Percentiles rank a stretch among this genome's conserved stretches.
These are phyloP conservation scores for Tilletia walkeri DNA, from an alignment of 1,284 basidiomycete genomes.

Conservation along the genomic window DNA sequence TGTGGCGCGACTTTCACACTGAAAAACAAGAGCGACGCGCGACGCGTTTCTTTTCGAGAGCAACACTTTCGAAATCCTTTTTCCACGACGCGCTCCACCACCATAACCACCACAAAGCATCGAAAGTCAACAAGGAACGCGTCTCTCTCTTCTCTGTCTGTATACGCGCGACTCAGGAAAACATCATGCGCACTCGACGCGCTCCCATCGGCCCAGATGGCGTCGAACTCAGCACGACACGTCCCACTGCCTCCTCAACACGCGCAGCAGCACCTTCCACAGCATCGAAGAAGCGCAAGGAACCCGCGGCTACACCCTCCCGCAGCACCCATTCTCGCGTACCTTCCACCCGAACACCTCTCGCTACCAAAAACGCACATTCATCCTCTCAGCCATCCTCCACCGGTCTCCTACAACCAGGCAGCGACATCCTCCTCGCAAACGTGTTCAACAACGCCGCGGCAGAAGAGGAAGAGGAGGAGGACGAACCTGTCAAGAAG, in stretches of 20 bases:
- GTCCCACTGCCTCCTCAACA: neutral
- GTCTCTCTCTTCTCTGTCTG: no score
- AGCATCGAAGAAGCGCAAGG: neutral
- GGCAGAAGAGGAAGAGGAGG: neutral
- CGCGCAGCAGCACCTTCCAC: neutral
- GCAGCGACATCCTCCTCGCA: neutral
- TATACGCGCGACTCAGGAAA: no score
- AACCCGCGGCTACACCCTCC: neutral
- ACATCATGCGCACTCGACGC: neutral
- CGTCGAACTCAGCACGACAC: neutral
- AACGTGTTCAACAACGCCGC: no score
- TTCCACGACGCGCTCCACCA: no score
- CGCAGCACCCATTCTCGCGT: neutral
- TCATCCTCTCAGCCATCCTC: neutral
- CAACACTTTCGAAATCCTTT: neutral
- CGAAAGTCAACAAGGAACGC: no score
- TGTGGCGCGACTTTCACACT: no score
- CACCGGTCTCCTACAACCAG: neutral
- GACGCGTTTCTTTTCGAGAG: neutral
- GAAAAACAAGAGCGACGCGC: neutral
- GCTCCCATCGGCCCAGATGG: neutral
- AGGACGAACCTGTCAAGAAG: neutral
- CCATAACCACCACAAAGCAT: no score
- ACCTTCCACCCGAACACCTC: neutral
- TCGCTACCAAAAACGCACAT: constrained; percentile 12